Base-by-base conservation (phyloP, 2,329 filamentous ascomycete species). In the Diaporthe capsici region DNA sequence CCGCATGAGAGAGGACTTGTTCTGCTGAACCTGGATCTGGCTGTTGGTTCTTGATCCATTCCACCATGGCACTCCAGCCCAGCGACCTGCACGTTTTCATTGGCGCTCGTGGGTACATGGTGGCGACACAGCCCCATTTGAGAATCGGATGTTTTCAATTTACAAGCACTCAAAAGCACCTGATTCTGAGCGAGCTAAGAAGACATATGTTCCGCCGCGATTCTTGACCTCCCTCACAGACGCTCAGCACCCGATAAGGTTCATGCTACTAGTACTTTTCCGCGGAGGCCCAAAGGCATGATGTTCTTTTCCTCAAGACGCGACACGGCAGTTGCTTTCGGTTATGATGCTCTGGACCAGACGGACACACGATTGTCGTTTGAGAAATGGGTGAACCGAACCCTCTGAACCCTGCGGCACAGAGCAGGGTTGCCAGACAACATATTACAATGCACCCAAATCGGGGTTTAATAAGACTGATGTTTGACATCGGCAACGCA, bases 151-250 rank as follows among this genome's bases (percentile, higher is more conserved):
- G 37, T 63, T 63, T n/a, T 20, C 60, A n/a, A 63, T 10, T 39
- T n/a, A 63, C 22, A 2, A 20, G n/a, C 17, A 20, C 25, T 15
- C 17, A 67, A 67, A 49, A 49, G 37, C 61, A 51, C 20, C 28
- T 67, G 61, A 49, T 49, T n/a, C 17, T 49, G 60, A 47, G 42
- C 25, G 20, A 47, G 61, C 42, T n/a, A 67, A 67, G 44, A 67
- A 49, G 15, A 67, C 4, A 22, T 34, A 13, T 12, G 42, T 22
- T 34, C 42, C 42, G 17, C 25, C 17, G 6, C 20, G 28, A 12
- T 37, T 28, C 61, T 67, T 67, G 61, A 31, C 22, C 22, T 25
- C n/a, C n/a, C 44, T 49, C 25, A n/a, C 17, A 49, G 61, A n/a
- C 25, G 20, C 42, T 31, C 42, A 49, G 42, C 25, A 2, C 20